Percentiles rank a stretch among this genome's conserved stretches.
Evolutionary conservation across 441 rosid genomes (phyloP).

Genomic region (Croton laevigatus): DNA sequence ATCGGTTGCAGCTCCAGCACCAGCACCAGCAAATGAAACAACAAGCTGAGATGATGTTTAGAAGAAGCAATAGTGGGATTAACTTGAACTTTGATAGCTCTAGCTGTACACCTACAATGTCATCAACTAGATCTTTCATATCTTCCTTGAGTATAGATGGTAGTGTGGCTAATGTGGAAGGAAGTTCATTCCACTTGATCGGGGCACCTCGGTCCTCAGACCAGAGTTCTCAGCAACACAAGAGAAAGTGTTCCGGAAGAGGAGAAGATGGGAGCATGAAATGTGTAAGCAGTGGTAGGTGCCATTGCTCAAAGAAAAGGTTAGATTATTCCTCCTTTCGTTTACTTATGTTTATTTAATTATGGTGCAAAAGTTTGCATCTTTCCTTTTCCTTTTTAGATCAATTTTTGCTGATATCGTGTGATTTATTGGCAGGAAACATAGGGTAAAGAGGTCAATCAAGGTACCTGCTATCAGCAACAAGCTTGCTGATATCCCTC

Average conservation of each 20-base stretch:
- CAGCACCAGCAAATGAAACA: slow-evolving; percentile 56
- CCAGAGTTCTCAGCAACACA: slow-evolving; percentile 58
- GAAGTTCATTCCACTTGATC: slow-evolving; percentile 51
- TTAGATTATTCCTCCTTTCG: slow-evolving; percentile 12
- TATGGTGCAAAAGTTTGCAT: neutral
- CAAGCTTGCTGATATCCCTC: slow-evolving; percentile 81
- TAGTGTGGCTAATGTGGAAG: slow-evolving; percentile 59
- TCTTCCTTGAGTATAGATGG: slow-evolving; percentile 77
- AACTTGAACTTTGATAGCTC: slow-evolving; percentile 63
- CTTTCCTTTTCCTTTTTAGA: neutral
- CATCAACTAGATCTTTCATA: slow-evolving; percentile 64
- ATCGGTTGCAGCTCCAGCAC: slow-evolving; percentile 43
- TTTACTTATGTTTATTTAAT: neutral
- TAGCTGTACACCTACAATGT: slow-evolving; percentile 70
- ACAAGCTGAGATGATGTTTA: slow-evolving; percentile 69
- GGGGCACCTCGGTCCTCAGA: slow-evolving; percentile 55
- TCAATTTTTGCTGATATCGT: slow-evolving; percentile 6
- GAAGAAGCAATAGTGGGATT: slow-evolving; percentile 61
- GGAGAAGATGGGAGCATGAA: slow-evolving; percentile 68
- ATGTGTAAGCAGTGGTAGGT: slow-evolving; percentile 58
- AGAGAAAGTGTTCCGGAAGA: slow-evolving; percentile 58
- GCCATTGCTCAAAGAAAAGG: slow-evolving; percentile 86
- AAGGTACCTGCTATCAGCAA: slow-evolving; percentile 78
- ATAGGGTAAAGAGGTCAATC: slow-evolving; percentile 64
- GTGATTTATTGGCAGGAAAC: slow-evolving; percentile 46